These are phyloP conservation scores for Trypanosoma brucei DNA, from an alignment of 208 protist genomes.

Conservation along the genomic window DNA sequence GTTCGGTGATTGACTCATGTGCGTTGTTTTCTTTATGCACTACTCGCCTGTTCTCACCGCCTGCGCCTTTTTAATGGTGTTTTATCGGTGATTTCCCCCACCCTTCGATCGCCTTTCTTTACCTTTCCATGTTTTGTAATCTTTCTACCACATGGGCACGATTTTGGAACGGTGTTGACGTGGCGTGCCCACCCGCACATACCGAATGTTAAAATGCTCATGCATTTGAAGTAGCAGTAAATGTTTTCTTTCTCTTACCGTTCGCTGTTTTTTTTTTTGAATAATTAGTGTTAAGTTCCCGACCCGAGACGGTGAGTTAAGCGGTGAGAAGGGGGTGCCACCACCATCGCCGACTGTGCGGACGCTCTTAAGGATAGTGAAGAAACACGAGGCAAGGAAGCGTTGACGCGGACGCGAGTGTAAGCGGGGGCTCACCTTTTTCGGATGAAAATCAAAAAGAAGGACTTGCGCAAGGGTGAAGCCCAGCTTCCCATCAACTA, in stretches of 20 bases:
- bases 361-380: not conserved
- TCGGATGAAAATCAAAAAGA: conserved; percentile 88
- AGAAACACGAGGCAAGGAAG: not conserved
- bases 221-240: too few relatives aligned
- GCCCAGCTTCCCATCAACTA: conserved; percentile 90
- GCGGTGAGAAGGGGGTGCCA: too few relatives aligned
- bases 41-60: not conserved
- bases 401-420: not conserved
- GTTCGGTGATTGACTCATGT: not conserved
- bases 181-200: too few relatives aligned
- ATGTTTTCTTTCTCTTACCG: too few relatives aligned
- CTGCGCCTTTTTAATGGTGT: conserved; percentile 1
- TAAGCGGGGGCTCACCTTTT: not conserved
- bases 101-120: conserved; percentile 3
- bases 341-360: too few relatives aligned
- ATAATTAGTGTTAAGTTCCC: too few relatives aligned
- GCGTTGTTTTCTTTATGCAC: conserved; percentile 9
- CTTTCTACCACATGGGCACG: not conserved
- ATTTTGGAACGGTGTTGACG: not conserved
- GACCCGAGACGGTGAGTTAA: too few relatives aligned
- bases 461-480: conserved; percentile 74
- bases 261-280: too few relatives aligned
- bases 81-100: too few relatives aligned
- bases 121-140: not conserved
- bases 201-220: too few relatives aligned